A percentile compares a stretch with the other conserved stretches of the same genome.
Conservation (phyloP, 257 asterid genomes). For the Solanum bulbocastanum region DNA sequence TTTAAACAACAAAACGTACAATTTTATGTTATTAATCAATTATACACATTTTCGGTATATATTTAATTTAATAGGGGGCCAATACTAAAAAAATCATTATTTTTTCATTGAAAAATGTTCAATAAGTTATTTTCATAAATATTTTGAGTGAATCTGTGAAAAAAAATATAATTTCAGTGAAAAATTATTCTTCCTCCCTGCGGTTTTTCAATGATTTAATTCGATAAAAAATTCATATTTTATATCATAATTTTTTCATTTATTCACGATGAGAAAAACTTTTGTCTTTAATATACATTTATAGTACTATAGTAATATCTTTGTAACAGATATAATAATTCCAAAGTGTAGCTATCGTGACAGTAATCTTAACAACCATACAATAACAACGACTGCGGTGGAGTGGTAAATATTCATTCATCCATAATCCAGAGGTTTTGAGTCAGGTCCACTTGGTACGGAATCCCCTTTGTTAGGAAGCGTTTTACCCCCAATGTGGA, state of each 20-base stretch:
- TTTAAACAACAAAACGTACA: no score
- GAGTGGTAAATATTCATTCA: background rate
- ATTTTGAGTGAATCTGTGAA: background rate
- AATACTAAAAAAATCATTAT: no score
- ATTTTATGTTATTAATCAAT: no score
- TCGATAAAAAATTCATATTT: no score
- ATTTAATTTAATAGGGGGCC: background rate
- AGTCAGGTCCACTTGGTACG: fast-evolving
- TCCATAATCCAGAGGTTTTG: no score
- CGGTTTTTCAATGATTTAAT: background rate
- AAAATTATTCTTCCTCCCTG: background rate
- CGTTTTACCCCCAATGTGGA: background rate
- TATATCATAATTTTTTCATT: no score
- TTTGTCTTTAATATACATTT: no score
- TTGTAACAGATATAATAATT: background rate
- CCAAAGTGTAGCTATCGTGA: background rate
- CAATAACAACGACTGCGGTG: background rate
- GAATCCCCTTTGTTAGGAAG: background rate
- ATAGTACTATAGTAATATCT: background rate
- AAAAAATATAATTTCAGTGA: no score
- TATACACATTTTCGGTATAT: no score
- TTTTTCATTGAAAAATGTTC: no score
- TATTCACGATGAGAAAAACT: no score
- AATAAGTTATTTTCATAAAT: no score
- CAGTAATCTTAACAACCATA: background rate